Conservation (phyloP, 495 filamentous ascomycete species). For the Aspergillus wentii region DNA sequence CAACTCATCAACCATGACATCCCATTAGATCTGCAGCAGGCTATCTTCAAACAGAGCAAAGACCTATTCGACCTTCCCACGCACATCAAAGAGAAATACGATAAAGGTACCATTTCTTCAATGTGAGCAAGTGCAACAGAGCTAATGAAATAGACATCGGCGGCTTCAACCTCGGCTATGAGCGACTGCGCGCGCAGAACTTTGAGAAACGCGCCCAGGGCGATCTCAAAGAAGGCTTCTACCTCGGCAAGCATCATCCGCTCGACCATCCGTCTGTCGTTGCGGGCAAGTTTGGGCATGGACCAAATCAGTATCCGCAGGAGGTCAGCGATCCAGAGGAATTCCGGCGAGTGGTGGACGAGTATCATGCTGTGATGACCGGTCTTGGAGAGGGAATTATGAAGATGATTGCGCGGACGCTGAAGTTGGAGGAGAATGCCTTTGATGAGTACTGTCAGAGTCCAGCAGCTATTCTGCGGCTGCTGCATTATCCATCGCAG, state of each 20-base stretch:
- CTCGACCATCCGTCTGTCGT: conserved; percentile 23
- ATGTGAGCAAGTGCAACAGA: background rate
- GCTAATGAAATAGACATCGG: conserved; percentile 8
- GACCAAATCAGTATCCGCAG: conserved; percentile 41
- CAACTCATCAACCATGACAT: conserved; percentile 80
- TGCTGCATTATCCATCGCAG: conserved; percentile 47
- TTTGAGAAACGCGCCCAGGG: conserved; percentile 33
- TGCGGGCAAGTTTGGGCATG: conserved; percentile 28
- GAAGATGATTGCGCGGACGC: conserved; percentile 31
- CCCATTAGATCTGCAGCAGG: conserved; percentile 55
- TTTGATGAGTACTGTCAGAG: conserved; percentile 34
- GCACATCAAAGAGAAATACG: conserved; percentile 42
- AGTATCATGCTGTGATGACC: conserved; percentile 20
- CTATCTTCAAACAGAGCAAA: conserved; percentile 61
- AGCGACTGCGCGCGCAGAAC: conserved; percentile 34
- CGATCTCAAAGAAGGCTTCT: conserved; percentile 45
- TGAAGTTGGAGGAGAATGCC: conserved; percentile 28
- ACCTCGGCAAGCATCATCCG: conserved; percentile 32
- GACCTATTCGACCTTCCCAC: conserved; percentile 71
- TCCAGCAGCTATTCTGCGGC: conserved; percentile 28
- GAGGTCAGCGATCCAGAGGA: conserved; percentile 23
- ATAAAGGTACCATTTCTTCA: conserved; percentile 13
- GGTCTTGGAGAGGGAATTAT: conserved; percentile 20
- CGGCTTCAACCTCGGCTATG: conserved; percentile 35
- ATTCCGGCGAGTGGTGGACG: conserved; percentile 25